Percentiles rank a stretch among this genome's conserved stretches.
phyloP scores from a whole-genome alignment of 2,329 filamentous ascomycete species.

The Talaromyces sp. region DNA sequence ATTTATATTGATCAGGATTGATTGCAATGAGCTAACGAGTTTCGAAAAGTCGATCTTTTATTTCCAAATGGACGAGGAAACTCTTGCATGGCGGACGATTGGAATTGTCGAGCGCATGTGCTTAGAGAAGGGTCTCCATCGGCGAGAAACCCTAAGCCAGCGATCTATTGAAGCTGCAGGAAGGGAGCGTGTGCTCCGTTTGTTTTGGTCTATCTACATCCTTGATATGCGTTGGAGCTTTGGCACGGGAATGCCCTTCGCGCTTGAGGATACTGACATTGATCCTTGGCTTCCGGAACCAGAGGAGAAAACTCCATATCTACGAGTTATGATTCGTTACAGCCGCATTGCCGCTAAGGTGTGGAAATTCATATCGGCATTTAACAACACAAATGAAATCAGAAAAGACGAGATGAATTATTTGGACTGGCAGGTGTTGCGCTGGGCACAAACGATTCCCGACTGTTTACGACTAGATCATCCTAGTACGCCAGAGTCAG shows the following conservation, averaged over 20 bases:
- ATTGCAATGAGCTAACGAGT: constrained; percentile 10
- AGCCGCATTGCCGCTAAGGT: constrained; percentile 80
- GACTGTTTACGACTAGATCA: constrained; percentile 63
- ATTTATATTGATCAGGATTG: not conserved
- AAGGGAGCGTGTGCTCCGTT: constrained; percentile 66
- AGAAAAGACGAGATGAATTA: constrained; percentile 75
- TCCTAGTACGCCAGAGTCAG: constrained; percentile 47
- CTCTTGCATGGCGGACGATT: constrained; percentile 85
- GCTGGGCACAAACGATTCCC: constrained; percentile 78
- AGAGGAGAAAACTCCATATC: constrained; percentile 64
- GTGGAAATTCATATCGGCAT: constrained; percentile 77
- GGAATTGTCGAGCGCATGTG: constrained; percentile 80
- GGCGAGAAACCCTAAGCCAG: constrained; percentile 69
- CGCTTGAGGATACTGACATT: constrained; percentile 80
- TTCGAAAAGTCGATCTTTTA: constrained; percentile 69
- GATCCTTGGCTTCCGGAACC: constrained; percentile 77
- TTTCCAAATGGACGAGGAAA: constrained; percentile 83
- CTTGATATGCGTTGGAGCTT: constrained; percentile 89
- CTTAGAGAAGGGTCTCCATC: constrained; percentile 78
- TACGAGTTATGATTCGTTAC: constrained; percentile 85
- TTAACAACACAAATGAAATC: constrained; percentile 65
- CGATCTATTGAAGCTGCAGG: constrained; percentile 69
- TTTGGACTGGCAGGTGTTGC: constrained; percentile 78
- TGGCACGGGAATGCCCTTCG: constrained; percentile 81
- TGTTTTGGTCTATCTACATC: constrained; percentile 86